phyloP scores from a whole-genome alignment of 23 red algal species.

The Gracilaria domingensis region DNA sequence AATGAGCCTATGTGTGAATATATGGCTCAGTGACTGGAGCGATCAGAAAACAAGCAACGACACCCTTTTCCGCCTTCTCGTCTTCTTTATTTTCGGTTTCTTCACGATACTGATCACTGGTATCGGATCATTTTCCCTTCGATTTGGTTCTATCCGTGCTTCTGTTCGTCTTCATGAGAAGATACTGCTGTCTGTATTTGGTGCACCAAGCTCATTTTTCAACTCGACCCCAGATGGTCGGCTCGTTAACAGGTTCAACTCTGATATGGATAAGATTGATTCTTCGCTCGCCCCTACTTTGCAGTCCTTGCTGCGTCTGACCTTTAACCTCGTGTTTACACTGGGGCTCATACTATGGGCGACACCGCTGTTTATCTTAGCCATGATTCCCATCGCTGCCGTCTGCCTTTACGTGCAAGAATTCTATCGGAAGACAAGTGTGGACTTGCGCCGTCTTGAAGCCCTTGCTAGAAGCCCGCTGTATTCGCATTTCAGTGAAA shows the following conservation, averaged over 20 bases:
- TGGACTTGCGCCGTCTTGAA: constrained; percentile 91
- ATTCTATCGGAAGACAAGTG: constrained; percentile 85
- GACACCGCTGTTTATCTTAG: constrained; percentile 77
- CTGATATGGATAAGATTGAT: constrained; percentile 84
- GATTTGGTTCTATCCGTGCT: constrained; percentile 77
- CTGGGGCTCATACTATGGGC: constrained; percentile 67
- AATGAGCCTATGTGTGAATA: constrained; percentile 36
- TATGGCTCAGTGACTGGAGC: constrained; percentile 66
- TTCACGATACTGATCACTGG: constrained; percentile 18
- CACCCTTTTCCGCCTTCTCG: constrained; percentile 39
- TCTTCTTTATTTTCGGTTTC: constrained; percentile 58
- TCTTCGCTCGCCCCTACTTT: constrained; percentile 49
- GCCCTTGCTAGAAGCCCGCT: constrained; percentile 79
- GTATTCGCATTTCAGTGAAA: constrained; percentile 86
- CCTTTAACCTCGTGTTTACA: constrained; percentile 43
- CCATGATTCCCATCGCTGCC: constrained; percentile 56
- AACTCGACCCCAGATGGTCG: constrained; percentile 87
- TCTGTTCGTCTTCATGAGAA: constrained; percentile 79
- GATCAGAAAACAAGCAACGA: constrained; percentile 11
- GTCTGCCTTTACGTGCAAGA: constrained; percentile 79
- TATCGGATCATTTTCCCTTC: constrained; percentile 37
- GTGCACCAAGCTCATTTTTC: constrained; percentile 89
- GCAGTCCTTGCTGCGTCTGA: constrained; percentile 52
- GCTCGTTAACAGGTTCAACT: constrained; percentile 90
- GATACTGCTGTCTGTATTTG: constrained; percentile 77